Base-by-base conservation (phyloP, 805 yeast genomes). In the Kodamaea kaohsiungensis region DNA sequence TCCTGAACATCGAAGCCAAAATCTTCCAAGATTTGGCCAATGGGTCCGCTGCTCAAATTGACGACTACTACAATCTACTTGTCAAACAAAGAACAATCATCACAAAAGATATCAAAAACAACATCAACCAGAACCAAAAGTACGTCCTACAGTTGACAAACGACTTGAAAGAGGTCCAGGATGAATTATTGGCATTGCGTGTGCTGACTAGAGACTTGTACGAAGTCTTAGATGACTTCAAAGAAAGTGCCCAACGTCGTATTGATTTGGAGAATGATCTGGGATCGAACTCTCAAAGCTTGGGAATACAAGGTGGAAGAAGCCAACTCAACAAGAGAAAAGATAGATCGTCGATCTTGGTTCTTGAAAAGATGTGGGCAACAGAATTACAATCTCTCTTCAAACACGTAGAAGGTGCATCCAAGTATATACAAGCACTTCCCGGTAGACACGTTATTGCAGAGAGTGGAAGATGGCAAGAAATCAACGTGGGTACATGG, bases 381-480 rank as follows among this genome's bases (percentile, higher is more conserved):
- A 76, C 77, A 43, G 91, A 88, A 63, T 73, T 91, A 64, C 82
- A 81, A 52, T 79, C 83, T 7, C 71, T 91, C 50, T 91, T 87
- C 68, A 84, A 84, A 60, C 90, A 88, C 58, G 96, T 92, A 13
- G 97, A 92, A 59, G 96, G 97, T n/a, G 91, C 96, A 0, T 92
- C 89, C 61, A 88, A 88, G 63, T 83, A 80, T 56, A 76, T 91
- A 39, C 88, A 91, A 17, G 83, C 89, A 1, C 67, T 82, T 7
- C 90, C 92, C 0, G 95, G 92, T 2, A 79, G 97, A 49, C 97
- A 91, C 67, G 82, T 91, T 1, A 71, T 90, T 16, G 81, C 85
- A 8, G 95, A 91, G 61, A 84, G 91, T 65, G 87, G 88, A 2
- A 80, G 91, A 48, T 92, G 97, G 97, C 83, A 81, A 54, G 97